phyloP scores from a whole-genome alignment of 257 asterid species.

The Nicotiana undulata region DNA sequence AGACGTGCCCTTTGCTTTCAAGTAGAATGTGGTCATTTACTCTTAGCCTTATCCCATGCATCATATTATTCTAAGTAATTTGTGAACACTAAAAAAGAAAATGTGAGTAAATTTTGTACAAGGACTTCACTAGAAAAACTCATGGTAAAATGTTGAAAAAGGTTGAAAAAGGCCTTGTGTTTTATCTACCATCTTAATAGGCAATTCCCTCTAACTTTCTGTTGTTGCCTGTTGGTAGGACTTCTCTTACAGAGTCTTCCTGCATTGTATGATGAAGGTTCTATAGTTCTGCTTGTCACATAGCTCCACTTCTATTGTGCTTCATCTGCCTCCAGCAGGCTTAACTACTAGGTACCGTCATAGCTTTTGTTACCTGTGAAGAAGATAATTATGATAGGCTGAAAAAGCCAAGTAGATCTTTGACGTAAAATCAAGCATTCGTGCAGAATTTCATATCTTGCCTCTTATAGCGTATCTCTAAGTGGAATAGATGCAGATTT shows the following conservation, averaged over 20 bases:
- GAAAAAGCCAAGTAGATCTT: neutral
- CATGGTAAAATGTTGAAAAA: neutral
- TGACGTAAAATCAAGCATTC: neutral
- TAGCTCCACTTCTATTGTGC: neutral
- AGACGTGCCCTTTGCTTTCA: neutral
- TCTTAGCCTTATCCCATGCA: neutral
- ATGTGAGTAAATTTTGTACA: neutral
- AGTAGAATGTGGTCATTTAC: neutral
- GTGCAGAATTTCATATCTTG: neutral
- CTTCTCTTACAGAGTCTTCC: conserved; percentile 1
- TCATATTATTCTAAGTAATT: neutral
- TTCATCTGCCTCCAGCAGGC: conserved; percentile 3
- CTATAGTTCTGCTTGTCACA: neutral
- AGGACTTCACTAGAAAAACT: neutral
- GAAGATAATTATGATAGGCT: neutral
- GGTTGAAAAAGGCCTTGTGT: neutral
- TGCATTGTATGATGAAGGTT: neutral
- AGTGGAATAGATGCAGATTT: neutral
- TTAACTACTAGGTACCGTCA: neutral
- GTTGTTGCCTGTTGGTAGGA: neutral
- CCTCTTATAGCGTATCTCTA: neutral
- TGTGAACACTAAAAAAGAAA: neutral
- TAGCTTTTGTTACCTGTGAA: neutral
- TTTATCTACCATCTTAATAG: neutral
- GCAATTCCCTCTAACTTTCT: neutral